Evolutionary conservation across 2,329 filamentous ascomycete genomes (phyloP).

Genomic region (Setomelanomma holmii): DNA sequence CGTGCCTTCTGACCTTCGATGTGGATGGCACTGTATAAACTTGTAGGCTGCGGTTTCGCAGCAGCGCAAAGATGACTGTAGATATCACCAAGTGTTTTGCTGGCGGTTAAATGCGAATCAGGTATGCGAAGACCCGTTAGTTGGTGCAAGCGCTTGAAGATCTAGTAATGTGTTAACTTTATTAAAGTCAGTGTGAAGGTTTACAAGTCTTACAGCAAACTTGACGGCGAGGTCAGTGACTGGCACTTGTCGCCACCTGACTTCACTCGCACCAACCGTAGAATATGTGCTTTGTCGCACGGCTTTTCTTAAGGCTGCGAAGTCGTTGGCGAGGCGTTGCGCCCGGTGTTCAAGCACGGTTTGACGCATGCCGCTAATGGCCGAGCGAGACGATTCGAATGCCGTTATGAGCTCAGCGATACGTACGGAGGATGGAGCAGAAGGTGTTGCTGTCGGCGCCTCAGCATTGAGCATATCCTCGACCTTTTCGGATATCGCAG

Average conservation of each 20-base stretch:
- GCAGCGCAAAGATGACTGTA: conserved; percentile 45
- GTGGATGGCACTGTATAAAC: conserved; percentile 68
- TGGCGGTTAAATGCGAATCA: conserved; percentile 67
- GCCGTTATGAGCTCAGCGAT: conserved; percentile 6
- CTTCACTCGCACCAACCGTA: conserved; percentile 12
- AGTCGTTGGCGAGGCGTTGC: conserved; percentile 17
- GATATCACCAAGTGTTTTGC: conserved; percentile 47
- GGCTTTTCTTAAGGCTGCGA: conserved; percentile 21
- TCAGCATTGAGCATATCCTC: conserved; percentile 44
- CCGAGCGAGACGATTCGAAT: conserved; percentile 5
- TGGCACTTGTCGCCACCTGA: conserved; percentile 36
- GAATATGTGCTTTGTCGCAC: conserved; percentile 17
- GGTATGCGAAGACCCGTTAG: conserved; percentile 78
- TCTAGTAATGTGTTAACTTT: conserved; percentile 56
- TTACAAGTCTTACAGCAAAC: conserved; percentile 41
- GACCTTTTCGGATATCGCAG: conserved; percentile 39
- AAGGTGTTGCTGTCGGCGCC: conserved; percentile 8
- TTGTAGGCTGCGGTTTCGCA: conserved; percentile 53
- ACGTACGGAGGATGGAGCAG: background rate
- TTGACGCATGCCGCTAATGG: conserved; percentile 11
- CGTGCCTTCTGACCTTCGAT: conserved; percentile 31
- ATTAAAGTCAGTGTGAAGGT: background rate
- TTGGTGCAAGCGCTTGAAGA: conserved; percentile 80
- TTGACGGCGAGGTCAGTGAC: conserved; percentile 40
- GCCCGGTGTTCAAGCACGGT: conserved; percentile 23